Percentiles rank a stretch among this genome's conserved stretches.
Conservation (phyloP, 345 rosid species). For the Aegle marmelos region DNA sequence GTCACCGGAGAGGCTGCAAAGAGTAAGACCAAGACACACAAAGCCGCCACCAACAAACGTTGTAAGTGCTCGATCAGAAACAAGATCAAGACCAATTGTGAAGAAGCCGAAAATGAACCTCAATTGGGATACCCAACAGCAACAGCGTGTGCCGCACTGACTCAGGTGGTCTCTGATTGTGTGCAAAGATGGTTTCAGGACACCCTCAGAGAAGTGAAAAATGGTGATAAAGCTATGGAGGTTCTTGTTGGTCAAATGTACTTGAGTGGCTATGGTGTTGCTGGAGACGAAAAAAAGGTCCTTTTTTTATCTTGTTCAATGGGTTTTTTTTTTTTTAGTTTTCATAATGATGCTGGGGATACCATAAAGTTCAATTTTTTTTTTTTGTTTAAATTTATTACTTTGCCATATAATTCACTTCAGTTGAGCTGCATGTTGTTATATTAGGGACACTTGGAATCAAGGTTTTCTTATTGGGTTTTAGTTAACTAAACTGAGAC, state of each 20-base stretch:
- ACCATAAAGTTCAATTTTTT: neutral
- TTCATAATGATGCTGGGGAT: neutral
- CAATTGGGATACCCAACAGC: slow-evolving; percentile 21
- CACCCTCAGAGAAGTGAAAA: slow-evolving; percentile 66
- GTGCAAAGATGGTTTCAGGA: slow-evolving; percentile 75
- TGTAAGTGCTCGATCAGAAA: neutral
- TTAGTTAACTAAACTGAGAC: neutral
- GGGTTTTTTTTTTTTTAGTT: neutral
- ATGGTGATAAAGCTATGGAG: slow-evolving; percentile 74
- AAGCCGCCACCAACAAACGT: slow-evolving; percentile 15
- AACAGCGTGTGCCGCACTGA: slow-evolving; percentile 51
- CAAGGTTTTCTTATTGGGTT: neutral
- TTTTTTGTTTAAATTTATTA: neutral
- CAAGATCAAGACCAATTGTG: slow-evolving; percentile 15
- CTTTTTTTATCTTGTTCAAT: neutral
- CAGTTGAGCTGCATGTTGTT: neutral
- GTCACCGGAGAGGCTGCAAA: slow-evolving; percentile 26
- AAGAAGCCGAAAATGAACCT: slow-evolving; percentile 41
- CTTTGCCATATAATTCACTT: neutral
- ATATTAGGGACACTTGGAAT: neutral
- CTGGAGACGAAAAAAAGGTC: slow-evolving; percentile 72
- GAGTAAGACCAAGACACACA: slow-evolving; percentile 20
- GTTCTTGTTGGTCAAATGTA: slow-evolving; percentile 89
- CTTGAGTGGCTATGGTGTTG: slow-evolving; percentile 67
- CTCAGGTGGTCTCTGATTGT: slow-evolving; percentile 68